phyloP scores from a whole-genome alignment of 768 basidiomycete genomes.

The Tephrocybe sp. region DNA sequence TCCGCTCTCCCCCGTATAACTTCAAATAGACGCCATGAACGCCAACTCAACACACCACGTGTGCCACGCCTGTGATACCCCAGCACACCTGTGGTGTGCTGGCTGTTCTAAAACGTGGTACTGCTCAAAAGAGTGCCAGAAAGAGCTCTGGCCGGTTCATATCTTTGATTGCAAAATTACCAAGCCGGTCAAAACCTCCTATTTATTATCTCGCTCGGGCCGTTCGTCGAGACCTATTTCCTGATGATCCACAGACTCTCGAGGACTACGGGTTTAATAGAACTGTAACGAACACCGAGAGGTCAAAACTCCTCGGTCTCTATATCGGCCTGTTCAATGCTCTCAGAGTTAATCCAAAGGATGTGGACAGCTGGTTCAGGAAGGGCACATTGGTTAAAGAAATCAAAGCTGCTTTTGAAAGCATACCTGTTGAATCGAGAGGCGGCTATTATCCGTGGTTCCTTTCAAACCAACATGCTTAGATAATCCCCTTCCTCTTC shows the following conservation, averaged over 20 bases:
- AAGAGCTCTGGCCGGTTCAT: too few relatives aligned
- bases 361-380: slow-evolving; percentile 31
- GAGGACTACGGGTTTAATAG: slow-evolving; percentile 35
- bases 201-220: slow-evolving; percentile 30
- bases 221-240: slow-evolving; percentile 22
- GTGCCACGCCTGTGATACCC: slow-evolving; percentile 6
- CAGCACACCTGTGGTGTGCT: slow-evolving; percentile 16
- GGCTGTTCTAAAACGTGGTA: slow-evolving; percentile 30
- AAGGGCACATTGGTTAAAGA: slow-evolving; percentile 31
- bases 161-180: too few relatives aligned
- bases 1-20: background rate
- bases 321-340: slow-evolving; percentile 28
- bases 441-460: slow-evolving; percentile 37
- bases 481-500: slow-evolving; percentile 11
- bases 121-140: slow-evolving; percentile 15
- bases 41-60: background rate
- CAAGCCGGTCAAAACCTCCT: slow-evolving; percentile 25
- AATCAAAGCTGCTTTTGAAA: slow-evolving; percentile 28
- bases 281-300: slow-evolving; percentile 16
- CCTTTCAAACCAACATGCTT: slow-evolving; percentile 29
- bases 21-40: background rate
- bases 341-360: slow-evolving; percentile 22
- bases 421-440: slow-evolving; percentile 20
- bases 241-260: slow-evolving; percentile 30
- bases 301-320: slow-evolving; percentile 27